These are phyloP conservation scores for Ramichloridium luteum DNA, from an alignment of 2,329 filamentous ascomycete species.

Conservation along the genomic window DNA sequence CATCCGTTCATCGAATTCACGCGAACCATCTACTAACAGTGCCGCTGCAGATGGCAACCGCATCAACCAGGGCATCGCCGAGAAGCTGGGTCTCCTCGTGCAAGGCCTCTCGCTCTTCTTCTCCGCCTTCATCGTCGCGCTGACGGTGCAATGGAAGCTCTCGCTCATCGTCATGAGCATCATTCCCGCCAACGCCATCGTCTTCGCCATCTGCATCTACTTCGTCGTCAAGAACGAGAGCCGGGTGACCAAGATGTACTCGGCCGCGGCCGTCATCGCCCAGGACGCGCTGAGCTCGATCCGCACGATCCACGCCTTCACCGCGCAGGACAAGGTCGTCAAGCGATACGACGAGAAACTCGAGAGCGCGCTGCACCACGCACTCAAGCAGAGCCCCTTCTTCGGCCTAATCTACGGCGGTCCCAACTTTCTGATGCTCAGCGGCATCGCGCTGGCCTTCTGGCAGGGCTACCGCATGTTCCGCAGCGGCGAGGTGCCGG, in stretches of 20 bases:
- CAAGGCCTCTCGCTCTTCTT: slow-evolving; percentile 29
- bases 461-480: slow-evolving; percentile 34
- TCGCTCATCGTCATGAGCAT: slow-evolving; percentile 36
- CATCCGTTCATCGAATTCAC: background rate
- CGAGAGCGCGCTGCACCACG: slow-evolving; percentile 17
- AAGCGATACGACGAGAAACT: slow-evolving; percentile 34
- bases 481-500: slow-evolving; percentile 20
- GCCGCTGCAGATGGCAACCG: slow-evolving; percentile 24
- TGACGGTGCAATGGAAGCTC: slow-evolving; percentile 33
- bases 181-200: slow-evolving; percentile 32
- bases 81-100: slow-evolving; percentile 27
- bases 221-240: slow-evolving; percentile 28
- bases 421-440: slow-evolving; percentile 32
- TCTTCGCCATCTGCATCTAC: slow-evolving; percentile 22
- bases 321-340: slow-evolving; percentile 32
- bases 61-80: slow-evolving; percentile 30
- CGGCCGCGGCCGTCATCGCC: slow-evolving; percentile 34
- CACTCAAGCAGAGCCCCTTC: slow-evolving; percentile 29
- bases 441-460: slow-evolving; percentile 30
- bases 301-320: slow-evolving; percentile 39
- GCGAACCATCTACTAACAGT: slow-evolving; percentile 4
- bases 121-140: slow-evolving; percentile 29
- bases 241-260: slow-evolving; percentile 27
- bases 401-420: slow-evolving; percentile 31
- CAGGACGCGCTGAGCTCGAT: slow-evolving; percentile 41